A percentile compares a stretch with the other conserved stretches of the same genome.
Evolutionary conservation across 768 basidiomycete genomes (phyloP).

Genomic region (Leccinum longicurvipes): DNA sequence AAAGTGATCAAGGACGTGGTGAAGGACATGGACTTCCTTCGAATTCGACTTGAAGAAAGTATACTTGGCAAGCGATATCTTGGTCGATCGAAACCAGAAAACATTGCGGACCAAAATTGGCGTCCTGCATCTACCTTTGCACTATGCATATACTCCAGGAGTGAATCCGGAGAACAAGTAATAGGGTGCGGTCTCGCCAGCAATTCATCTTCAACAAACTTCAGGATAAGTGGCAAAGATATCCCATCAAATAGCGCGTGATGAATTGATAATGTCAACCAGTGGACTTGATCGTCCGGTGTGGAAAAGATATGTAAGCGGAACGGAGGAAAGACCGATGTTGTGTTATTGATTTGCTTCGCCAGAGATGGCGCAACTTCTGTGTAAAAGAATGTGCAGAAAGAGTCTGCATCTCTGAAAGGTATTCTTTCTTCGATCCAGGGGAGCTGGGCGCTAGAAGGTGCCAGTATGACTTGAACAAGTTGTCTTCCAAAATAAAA

Average conservation of each 20-base stretch:
- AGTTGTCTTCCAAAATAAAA: conserved; percentile 30
- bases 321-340: conserved; percentile 19
- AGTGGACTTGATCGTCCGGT: not conserved
- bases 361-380: conserved; percentile 20
- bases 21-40: conserved; percentile 11
- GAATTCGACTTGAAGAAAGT: conserved; percentile 6
- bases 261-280: conserved; percentile 31
- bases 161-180: conserved; percentile 8
- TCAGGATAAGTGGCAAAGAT: conserved; percentile 29
- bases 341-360: conserved; percentile 21
- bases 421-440: conserved; percentile 15
- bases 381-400: conserved; percentile 21
- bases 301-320: conserved; percentile 10
- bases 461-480: conserved; percentile 27
- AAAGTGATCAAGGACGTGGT: conserved; percentile 18
- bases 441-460: conserved; percentile 8
- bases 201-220: conserved; percentile 25
- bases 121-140: conserved; percentile 12
- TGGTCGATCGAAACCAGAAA: conserved; percentile 22
- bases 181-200: conserved; percentile 6
- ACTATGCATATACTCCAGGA: conserved; percentile 24
- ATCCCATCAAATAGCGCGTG: conserved; percentile 34
- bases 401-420: conserved; percentile 9
- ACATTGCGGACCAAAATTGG: conserved; percentile 24
- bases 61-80: conserved; percentile 2